Percentiles rank a stretch among this genome's conserved stretches.
Evolutionary conservation across 257 asterid genomes (phyloP).

Genomic region (Fraxinus cuspidata): DNA sequence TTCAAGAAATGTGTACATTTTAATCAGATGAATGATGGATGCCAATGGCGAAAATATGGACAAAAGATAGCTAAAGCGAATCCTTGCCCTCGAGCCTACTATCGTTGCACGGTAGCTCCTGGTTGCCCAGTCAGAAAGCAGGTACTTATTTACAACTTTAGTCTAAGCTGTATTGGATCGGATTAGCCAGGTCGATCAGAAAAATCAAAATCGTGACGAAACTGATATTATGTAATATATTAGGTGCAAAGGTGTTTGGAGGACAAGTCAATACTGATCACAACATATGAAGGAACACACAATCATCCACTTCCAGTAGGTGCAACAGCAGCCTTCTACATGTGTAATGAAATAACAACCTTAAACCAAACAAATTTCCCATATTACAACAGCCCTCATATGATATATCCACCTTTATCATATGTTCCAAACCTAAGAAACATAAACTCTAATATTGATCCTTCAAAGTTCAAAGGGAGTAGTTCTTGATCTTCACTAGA

Average conservation of each 20-base stretch:
- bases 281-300: conserved; percentile 96
- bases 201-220: not conserved
- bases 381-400: conserved; percentile 20
- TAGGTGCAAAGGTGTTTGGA: conserved; percentile 93
- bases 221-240: not conserved
- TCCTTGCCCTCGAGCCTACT: conserved; percentile 96
- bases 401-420: conserved; percentile 34
- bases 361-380: conserved; percentile 35
- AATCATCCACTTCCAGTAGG: conserved; percentile 94
- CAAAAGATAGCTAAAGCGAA: conserved; percentile 92
- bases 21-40: conserved; percentile 91
- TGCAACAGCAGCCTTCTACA: conserved; percentile 66
- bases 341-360: conserved; percentile 34
- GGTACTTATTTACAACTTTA: conserved; percentile 31
- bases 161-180: too few species aligned
- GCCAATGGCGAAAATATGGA: conserved; percentile 98
- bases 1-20: not conserved
- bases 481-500: conserved; percentile 55
- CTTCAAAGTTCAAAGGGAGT: conserved; percentile 43
- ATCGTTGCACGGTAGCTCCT: conserved; percentile 93
- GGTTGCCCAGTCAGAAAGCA: conserved; percentile 96
- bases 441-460: conserved; percentile 49
- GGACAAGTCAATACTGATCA: conserved; percentile 85
- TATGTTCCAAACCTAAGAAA: conserved; percentile 45
- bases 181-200: too few species aligned